Percentiles rank a stretch among this genome's conserved stretches.
phyloP scores from a whole-genome alignment of 805 yeast species.

The Ogataea parapolymorpha region DNA sequence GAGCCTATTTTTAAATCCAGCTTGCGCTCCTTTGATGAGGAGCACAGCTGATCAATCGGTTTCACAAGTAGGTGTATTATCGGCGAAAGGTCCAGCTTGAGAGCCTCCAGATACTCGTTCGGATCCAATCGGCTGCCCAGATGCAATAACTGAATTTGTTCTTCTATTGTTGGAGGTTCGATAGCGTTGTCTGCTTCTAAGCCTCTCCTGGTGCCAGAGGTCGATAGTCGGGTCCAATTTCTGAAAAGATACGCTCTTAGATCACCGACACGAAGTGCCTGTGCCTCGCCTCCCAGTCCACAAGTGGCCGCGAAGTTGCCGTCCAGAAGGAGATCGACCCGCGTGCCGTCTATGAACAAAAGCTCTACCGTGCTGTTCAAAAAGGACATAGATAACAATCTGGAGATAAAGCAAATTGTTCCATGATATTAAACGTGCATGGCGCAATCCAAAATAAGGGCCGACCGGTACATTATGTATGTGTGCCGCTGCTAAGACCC shows the following conservation, averaged over 20 bases:
- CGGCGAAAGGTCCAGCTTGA: slow-evolving; percentile 26
- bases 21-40: slow-evolving; percentile 16
- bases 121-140: slow-evolving; percentile 31
- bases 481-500: neutral
- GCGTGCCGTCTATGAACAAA: slow-evolving; percentile 23
- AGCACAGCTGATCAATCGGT: slow-evolving; percentile 22
- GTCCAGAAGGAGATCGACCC: slow-evolving; percentile 19
- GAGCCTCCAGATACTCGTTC: slow-evolving; percentile 16
- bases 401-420: neutral
- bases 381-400: slow-evolving; percentile 9
- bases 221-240: slow-evolving; percentile 24
- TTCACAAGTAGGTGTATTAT: slow-evolving; percentile 31
- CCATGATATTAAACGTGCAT: neutral
- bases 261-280: slow-evolving; percentile 26
- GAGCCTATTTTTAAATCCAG: slow-evolving; percentile 19
- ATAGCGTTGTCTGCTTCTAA: slow-evolving; percentile 11
- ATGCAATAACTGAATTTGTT: slow-evolving; percentile 32
- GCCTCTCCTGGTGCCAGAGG: neutral
- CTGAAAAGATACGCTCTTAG: slow-evolving; percentile 26
- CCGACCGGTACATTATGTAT: neutral
- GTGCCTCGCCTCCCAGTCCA: slow-evolving; percentile 10
- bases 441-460: neutral
- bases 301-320: slow-evolving; percentile 8
- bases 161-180: slow-evolving; percentile 17
- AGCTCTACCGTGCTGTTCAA: slow-evolving; percentile 16